Evolutionary conservation across 352 stramenopile genomes (phyloP).

Genomic region (Pythium plurisporium): DNA sequence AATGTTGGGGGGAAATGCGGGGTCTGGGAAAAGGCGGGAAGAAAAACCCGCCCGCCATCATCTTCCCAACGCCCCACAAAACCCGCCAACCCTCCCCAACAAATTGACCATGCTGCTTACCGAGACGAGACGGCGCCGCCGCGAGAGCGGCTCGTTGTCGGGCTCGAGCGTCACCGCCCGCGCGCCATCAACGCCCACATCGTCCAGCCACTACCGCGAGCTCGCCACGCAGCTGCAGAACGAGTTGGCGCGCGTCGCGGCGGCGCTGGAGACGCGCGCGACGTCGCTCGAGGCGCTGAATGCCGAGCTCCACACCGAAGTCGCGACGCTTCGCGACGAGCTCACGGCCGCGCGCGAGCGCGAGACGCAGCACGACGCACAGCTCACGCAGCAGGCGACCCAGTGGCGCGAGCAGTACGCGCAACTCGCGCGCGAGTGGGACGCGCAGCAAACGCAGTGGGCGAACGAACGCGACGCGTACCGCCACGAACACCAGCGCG

Average conservation of each 20-base stretch:
- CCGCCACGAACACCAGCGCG: constrained; percentile 28
- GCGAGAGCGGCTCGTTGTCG: background rate
- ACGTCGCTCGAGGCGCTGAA: constrained; percentile 46
- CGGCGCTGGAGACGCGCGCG: constrained; percentile 57
- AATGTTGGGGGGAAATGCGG: no score
- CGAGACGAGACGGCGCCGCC: constrained; percentile 4
- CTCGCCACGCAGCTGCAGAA: constrained; percentile 54
- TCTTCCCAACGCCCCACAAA: no score
- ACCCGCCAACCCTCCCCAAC: background rate
- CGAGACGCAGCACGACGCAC: background rate
- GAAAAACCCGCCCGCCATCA: no score
- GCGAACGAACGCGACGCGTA: constrained; percentile 21
- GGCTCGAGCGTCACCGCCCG: background rate
- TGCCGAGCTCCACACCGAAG: constrained; percentile 31
- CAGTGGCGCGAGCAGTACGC: no score
- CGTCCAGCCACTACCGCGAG: constrained; percentile 49
- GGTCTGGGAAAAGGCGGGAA: constrained; percentile 25
- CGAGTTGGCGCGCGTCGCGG: constrained; percentile 49
- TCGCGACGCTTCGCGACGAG: constrained; percentile 18
- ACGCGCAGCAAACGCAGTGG: constrained; percentile 44
- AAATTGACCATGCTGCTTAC: background rate
- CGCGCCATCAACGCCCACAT: constrained; percentile 20
- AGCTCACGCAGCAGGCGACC: no score
- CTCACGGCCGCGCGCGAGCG: background rate
- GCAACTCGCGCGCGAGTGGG: constrained; percentile 8